Conservation (phyloP, 2,329 filamentous ascomycete species). For the Epichloe uncinata region DNA sequence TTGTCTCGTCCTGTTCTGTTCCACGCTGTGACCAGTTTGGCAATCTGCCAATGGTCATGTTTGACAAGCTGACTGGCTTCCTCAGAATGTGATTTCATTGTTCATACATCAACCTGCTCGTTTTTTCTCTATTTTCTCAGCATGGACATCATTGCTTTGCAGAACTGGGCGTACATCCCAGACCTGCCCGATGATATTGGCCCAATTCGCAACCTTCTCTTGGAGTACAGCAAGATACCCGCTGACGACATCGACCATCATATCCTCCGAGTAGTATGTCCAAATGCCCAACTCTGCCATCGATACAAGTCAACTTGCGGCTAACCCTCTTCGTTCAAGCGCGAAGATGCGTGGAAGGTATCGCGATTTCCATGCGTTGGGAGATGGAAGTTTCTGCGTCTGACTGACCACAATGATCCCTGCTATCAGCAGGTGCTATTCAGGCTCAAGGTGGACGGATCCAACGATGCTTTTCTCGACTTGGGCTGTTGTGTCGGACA, state of each 20-base stretch:
- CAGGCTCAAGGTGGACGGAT: slow-evolving; percentile 25
- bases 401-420: slow-evolving; percentile 27
- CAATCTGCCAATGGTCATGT: neutral
- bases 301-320: neutral
- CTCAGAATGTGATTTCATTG: neutral
- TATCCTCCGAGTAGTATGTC: slow-evolving; percentile 19
- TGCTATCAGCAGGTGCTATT: slow-evolving; percentile 29
- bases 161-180: slow-evolving; percentile 24
- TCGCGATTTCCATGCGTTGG: slow-evolving; percentile 32
- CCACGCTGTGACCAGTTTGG: neutral
- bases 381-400: slow-evolving; percentile 35
- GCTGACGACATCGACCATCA: slow-evolving; percentile 21
- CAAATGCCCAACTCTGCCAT: neutral
- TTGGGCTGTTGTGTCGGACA: slow-evolving; percentile 39
- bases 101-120: neutral
- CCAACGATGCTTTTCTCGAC: slow-evolving; percentile 30
- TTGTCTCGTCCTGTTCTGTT: no score
- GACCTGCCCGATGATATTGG: slow-evolving; percentile 24
- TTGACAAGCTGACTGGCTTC: neutral
- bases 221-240: slow-evolving; percentile 25
- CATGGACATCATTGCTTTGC: slow-evolving; percentile 23
- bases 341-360: slow-evolving; percentile 32
- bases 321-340: slow-evolving; percentile 16
- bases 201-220: slow-evolving; percentile 22
- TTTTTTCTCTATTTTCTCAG: neutral